Conservation (phyloP, 805 yeast genomes). For the Yamadazyma akitaensis region DNA sequence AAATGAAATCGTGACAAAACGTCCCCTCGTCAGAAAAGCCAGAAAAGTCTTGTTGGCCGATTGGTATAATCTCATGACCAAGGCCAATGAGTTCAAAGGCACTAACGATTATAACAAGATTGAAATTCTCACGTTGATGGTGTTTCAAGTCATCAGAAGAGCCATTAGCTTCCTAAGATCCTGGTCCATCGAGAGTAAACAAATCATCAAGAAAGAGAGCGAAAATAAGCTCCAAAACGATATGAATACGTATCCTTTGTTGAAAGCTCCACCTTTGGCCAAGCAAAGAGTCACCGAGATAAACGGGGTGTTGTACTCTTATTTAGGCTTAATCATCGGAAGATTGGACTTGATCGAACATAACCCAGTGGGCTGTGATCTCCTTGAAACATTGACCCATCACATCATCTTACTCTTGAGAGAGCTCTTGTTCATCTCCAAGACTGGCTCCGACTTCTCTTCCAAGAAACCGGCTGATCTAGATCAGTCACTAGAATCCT, state of each 20-base stretch:
- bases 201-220: slow-evolving; percentile 37
- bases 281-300: slow-evolving; percentile 62
- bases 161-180: slow-evolving; percentile 61
- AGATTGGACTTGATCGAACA: slow-evolving; percentile 74
- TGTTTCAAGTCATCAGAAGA: slow-evolving; percentile 64
- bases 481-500: slow-evolving; percentile 51
- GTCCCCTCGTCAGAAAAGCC: slow-evolving; percentile 57
- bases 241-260: slow-evolving; percentile 42
- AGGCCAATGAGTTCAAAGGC: slow-evolving; percentile 71
- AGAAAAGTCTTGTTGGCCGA: slow-evolving; percentile 71
- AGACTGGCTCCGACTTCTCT: slow-evolving; percentile 42
- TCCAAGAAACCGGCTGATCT: slow-evolving; percentile 40
- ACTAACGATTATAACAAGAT: slow-evolving; percentile 57
- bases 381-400: slow-evolving; percentile 62
- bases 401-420: slow-evolving; percentile 63
- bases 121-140: slow-evolving; percentile 58
- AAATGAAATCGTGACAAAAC: slow-evolving; percentile 61
- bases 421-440: slow-evolving; percentile 61
- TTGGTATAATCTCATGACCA: slow-evolving; percentile 76
- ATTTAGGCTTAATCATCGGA: slow-evolving; percentile 69
- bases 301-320: slow-evolving; percentile 54
- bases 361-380: slow-evolving; percentile 65
- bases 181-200: slow-evolving; percentile 67
- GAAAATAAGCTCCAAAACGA: slow-evolving; percentile 33
- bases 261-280: slow-evolving; percentile 58